Evolutionary conservation across 2,329 filamentous ascomycete species (phyloP).

Genomic region (Phialophora expanda): DNA sequence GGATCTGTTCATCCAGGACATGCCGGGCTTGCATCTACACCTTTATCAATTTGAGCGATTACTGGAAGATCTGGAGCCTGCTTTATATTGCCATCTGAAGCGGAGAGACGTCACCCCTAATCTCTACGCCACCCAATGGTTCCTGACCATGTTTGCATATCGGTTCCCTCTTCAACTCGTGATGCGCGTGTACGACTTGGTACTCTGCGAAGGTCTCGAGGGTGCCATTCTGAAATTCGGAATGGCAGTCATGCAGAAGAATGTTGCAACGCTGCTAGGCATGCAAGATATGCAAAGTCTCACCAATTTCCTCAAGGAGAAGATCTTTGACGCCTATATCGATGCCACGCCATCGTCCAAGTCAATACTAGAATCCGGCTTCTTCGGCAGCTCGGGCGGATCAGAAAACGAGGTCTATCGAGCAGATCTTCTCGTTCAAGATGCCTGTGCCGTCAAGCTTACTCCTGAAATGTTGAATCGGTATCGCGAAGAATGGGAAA

Average conservation of each 20-base stretch:
- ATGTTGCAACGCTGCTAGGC: constrained; percentile 73
- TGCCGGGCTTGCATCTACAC: constrained; percentile 92
- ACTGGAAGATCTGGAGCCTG: constrained; percentile 90
- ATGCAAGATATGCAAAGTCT: constrained; percentile 92
- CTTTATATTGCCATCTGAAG: constrained; percentile 90
- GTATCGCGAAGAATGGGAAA: constrained; percentile 90
- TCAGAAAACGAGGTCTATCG: constrained; percentile 95
- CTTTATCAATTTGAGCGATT: constrained; percentile 95
- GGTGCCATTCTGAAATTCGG: constrained; percentile 90
- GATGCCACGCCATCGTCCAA: constrained; percentile 91
- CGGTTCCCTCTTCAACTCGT: constrained; percentile 96
- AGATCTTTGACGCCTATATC: constrained; percentile 94
- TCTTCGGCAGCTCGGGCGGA: constrained; percentile 89
- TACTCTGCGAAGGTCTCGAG: constrained; percentile 88
- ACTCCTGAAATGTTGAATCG: constrained; percentile 78
- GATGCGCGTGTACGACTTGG: constrained; percentile 93
- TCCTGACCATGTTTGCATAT: constrained; percentile 97
- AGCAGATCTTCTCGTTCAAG: constrained; percentile 88
- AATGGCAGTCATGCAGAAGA: constrained; percentile 95
- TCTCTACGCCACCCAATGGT: constrained; percentile 98
- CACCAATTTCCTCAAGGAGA: constrained; percentile 89
- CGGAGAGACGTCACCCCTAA: constrained; percentile 86
- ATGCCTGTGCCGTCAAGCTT: constrained; percentile 87
- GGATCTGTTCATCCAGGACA: constrained; percentile 91
- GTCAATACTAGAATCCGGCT: constrained; percentile 92